Percentiles rank a stretch among this genome's conserved stretches.
Evolutionary conservation across 441 rosid species (phyloP).

Genomic region (Euphorbia schlechtendalii): DNA sequence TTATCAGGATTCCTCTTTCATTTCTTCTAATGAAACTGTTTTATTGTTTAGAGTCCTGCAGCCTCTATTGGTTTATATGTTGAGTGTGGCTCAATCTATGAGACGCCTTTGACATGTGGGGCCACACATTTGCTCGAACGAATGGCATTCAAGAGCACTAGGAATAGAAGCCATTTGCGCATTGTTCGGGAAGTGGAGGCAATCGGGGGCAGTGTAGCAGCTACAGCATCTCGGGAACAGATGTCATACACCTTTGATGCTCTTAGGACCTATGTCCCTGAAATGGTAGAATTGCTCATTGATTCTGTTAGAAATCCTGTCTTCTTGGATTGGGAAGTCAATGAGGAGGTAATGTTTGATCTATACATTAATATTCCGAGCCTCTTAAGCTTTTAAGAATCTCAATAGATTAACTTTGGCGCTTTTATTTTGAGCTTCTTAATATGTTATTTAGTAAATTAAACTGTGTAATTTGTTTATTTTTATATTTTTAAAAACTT

Average conservation of each 20-base stretch:
- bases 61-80: conserved; percentile 80
- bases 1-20: too few relatives aligned
- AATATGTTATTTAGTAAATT: too few relatives aligned
- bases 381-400: too few relatives aligned
- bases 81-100: conserved; percentile 80
- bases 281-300: conserved; percentile 83
- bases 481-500: background rate
- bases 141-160: conserved; percentile 88
- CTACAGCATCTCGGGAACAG: conserved; percentile 87
- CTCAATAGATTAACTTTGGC: too few relatives aligned
- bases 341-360: conserved; percentile 60
- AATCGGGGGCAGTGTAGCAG: conserved; percentile 70
- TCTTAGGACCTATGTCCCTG: conserved; percentile 77
- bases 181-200: conserved; percentile 91
- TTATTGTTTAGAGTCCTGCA: conserved; percentile 51
- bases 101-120: conserved; percentile 66
- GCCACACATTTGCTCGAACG: conserved; percentile 83
- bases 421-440: too few relatives aligned
- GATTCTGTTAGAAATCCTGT: conserved; percentile 84
- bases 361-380: background rate
- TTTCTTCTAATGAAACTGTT: conserved; percentile 7
- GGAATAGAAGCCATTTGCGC: conserved; percentile 66
- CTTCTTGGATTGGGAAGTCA: conserved; percentile 91
- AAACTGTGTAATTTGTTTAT: background rate
- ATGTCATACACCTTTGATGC: conserved; percentile 88